A percentile compares a stretch with the other conserved stretches of the same genome.
These are phyloP conservation scores for Xylaria sp. DNA, from an alignment of 2,329 filamentous ascomycete species.

Conservation along the genomic window DNA sequence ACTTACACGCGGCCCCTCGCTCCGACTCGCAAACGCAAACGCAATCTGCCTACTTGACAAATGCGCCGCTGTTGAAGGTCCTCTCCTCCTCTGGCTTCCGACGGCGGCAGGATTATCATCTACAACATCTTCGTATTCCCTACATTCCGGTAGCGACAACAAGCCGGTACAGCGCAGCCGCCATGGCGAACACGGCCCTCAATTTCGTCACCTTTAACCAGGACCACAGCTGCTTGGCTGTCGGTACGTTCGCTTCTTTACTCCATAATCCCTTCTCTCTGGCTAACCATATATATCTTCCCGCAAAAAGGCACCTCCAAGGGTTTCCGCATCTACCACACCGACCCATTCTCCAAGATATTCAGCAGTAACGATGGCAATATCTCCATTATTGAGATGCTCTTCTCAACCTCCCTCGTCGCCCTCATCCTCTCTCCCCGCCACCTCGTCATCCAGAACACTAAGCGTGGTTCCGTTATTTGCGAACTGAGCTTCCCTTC, in stretches of 20 bases:
- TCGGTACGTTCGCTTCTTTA: constrained; percentile 69
- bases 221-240: constrained; percentile 96
- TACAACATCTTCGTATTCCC: not conserved
- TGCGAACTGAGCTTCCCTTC: constrained; percentile 99
- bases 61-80: constrained; percentile 38
- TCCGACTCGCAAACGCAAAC: not conserved
- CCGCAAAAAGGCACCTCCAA: constrained; percentile 77
- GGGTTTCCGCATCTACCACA: constrained; percentile 96
- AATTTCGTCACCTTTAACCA: constrained; percentile 99
- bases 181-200: constrained; percentile 77
- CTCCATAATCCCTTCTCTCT: not conserved
- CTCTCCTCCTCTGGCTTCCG: constrained; percentile 28
- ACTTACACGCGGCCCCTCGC: not conserved
- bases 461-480: constrained; percentile 85
- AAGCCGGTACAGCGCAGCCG: constrained; percentile 10
- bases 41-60: not conserved
- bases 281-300: not conserved
- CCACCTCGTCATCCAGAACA: constrained; percentile 95
- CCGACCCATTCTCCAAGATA: constrained; percentile 93
- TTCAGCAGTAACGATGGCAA: constrained; percentile 96
- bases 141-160: not conserved
- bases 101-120: constrained; percentile 31
- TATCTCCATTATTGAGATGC: constrained; percentile 96
- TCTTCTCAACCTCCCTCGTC: constrained; percentile 97
- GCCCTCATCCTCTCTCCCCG: constrained; percentile 92